A percentile compares a stretch with the other conserved stretches of the same genome.
Evolutionary conservation across 1,139 yeast genomes (phyloP).

Genomic region (Blastobotrys serpentis): DNA sequence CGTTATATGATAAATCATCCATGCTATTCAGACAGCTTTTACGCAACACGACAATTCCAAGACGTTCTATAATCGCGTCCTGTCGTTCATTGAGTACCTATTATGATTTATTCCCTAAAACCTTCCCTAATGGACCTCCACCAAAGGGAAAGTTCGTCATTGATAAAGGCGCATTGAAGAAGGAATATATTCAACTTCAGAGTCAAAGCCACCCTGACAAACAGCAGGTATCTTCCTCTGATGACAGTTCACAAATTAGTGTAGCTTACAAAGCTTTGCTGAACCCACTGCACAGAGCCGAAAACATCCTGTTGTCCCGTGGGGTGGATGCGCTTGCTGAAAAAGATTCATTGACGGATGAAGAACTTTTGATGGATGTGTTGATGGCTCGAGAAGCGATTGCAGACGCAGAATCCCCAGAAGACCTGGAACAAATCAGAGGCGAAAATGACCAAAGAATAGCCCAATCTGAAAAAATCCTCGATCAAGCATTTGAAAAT

Average conservation of each 20-base stretch:
- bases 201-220: constrained; percentile 78
- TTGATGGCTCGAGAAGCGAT: constrained; percentile 78
- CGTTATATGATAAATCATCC: too few species aligned
- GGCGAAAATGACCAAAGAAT: constrained; percentile 58
- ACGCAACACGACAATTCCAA: neutral
- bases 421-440: constrained; percentile 55
- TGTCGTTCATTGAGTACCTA: constrained; percentile 19
- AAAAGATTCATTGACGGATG: constrained; percentile 46
- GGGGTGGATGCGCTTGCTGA: constrained; percentile 42
- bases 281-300: constrained; percentile 70
- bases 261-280: constrained; percentile 69
- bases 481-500: constrained; percentile 41
- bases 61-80: neutral
- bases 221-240: constrained; percentile 35
- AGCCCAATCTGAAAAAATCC: constrained; percentile 39
- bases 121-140: constrained; percentile 69
- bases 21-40: neutral
- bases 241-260: constrained; percentile 56
- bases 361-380: constrained; percentile 65
- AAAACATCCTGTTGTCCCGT: constrained; percentile 49
- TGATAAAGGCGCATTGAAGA: constrained; percentile 55
- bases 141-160: constrained; percentile 61
- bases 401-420: constrained; percentile 58
- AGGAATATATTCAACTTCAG: constrained; percentile 74
- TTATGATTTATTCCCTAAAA: constrained; percentile 70